Evolutionary conservation across 257 asterid species (phyloP).

Genomic region (Thymus quinquecostatus): DNA sequence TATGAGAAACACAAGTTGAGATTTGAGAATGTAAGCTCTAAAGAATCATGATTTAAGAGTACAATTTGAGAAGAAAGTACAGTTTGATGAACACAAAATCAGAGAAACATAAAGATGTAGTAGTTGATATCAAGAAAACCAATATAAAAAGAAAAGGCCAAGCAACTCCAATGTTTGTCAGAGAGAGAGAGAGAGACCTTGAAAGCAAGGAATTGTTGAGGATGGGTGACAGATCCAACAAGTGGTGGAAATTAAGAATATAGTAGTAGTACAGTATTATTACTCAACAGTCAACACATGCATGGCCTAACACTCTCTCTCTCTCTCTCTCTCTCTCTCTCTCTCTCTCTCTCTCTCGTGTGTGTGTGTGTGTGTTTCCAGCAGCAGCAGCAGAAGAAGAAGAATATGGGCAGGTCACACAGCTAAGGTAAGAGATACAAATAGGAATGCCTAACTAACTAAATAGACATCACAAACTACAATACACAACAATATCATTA

Average conservation of each 20-base stretch:
- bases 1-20: neutral
- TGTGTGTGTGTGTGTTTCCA: neutral
- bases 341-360: no score
- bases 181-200: slow-evolving; percentile 37
- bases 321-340: no score
- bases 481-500: slow-evolving; percentile 26
- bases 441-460: neutral
- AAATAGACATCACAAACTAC: neutral
- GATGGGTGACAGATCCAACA: slow-evolving; percentile 58
- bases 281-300: slow-evolving; percentile 26
- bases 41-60: neutral
- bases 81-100: neutral
- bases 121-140: no score
- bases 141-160: neutral
- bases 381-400: slow-evolving; percentile 16
- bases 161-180: slow-evolving; percentile 1
- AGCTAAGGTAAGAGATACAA: slow-evolving; percentile 24
- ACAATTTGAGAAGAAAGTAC: neutral
- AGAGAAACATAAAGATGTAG: neutral
- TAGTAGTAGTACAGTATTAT: slow-evolving; percentile 3
- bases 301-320: slow-evolving; percentile 37
- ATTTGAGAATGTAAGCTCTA: neutral
- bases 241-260: slow-evolving; percentile 27
- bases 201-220: slow-evolving; percentile 32
- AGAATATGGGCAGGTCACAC: slow-evolving; percentile 27